Percentiles rank a stretch among this genome's conserved stretches.
Evolutionary conservation across 2,329 filamentous ascomycete genomes (phyloP).

Genomic region (Botrytis byssoidea): DNA sequence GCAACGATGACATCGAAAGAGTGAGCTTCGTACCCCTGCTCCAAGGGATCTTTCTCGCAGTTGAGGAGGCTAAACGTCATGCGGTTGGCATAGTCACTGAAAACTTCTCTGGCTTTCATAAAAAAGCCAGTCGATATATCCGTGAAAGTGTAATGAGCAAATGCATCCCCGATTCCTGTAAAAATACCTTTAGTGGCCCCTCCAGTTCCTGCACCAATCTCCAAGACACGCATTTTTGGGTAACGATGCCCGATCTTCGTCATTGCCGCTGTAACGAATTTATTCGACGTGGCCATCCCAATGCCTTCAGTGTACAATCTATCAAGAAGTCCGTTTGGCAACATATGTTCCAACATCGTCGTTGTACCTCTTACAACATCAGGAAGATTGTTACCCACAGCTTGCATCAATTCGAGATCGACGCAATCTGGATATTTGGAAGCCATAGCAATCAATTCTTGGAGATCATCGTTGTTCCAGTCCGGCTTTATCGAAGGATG

Average conservation of each 20-base stretch:
- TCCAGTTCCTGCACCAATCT: conserved; percentile 20
- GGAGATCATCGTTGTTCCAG: conserved; percentile 23
- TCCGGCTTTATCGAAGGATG: conserved; percentile 25
- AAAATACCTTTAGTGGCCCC: conserved; percentile 5
- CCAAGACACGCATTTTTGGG: conserved; percentile 24
- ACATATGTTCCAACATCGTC: conserved; percentile 31
- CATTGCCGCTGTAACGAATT: conserved; percentile 9
- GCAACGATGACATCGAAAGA: conserved; percentile 31
- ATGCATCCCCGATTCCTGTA: conserved; percentile 9
- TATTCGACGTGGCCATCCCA: conserved; percentile 20
- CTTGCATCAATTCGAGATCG: conserved; percentile 26
- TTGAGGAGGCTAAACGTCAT: conserved; percentile 16
- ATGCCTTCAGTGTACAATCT: conserved; percentile 28
- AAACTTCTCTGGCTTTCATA: conserved; percentile 32
- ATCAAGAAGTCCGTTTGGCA: conserved; percentile 27
- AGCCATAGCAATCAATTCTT: conserved; percentile 14
- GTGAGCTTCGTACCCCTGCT: conserved; percentile 13
- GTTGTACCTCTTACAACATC: conserved; percentile 26
- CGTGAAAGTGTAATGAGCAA: conserved; percentile 31
- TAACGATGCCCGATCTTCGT: conserved; percentile 37
- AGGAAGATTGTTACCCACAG: conserved; percentile 29
- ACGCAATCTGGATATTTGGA: conserved; percentile 19
- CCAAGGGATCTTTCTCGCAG: conserved; percentile 4
- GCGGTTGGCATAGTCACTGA: conserved; percentile 1
- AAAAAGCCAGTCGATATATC: conserved; percentile 41